These are phyloP conservation scores for Diaporthe sp. DNA, from an alignment of 2,329 filamentous ascomycete species.

Conservation along the genomic window DNA sequence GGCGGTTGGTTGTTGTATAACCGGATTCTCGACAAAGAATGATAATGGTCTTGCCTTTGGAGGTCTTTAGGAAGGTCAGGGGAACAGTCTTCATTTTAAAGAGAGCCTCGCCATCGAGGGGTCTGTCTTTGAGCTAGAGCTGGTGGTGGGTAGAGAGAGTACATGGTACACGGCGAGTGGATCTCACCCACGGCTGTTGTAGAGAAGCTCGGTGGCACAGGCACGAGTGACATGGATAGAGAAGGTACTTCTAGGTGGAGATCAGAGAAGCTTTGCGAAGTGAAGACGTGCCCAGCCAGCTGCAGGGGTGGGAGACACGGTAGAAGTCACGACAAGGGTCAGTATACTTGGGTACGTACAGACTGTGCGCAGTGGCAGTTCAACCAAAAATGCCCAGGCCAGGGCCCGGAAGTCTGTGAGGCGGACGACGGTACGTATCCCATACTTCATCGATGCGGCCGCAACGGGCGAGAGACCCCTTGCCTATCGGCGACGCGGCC, in stretches of 20 bases:
- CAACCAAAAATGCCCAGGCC: neutral
- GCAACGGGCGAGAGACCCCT: constrained; percentile 19
- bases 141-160: constrained; percentile 21
- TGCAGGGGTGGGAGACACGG: constrained; percentile 28
- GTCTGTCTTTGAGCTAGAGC: constrained; percentile 33
- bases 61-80: constrained; percentile 36
- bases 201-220: constrained; percentile 24
- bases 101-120: constrained; percentile 37
- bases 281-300: constrained; percentile 9
- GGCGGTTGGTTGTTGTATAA: constrained; percentile 34
- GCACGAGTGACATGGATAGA: constrained; percentile 24
- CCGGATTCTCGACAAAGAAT: constrained; percentile 32
- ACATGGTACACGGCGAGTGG: constrained; percentile 15
- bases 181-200: constrained; percentile 22
- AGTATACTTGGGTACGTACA: constrained; percentile 21
- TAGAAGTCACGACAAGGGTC: constrained; percentile 22
- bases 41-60: constrained; percentile 30
- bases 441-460: neutral
- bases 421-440: constrained; percentile 2
- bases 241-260: constrained; percentile 3
- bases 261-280: constrained; percentile 30
- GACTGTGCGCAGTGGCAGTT: neutral
- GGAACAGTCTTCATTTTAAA: constrained; percentile 32
- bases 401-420: constrained; percentile 18
- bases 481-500: constrained; percentile 17